These are phyloP conservation scores for Heritiera fomes DNA, from an alignment of 345 rosid species.

Conservation along the genomic window DNA sequence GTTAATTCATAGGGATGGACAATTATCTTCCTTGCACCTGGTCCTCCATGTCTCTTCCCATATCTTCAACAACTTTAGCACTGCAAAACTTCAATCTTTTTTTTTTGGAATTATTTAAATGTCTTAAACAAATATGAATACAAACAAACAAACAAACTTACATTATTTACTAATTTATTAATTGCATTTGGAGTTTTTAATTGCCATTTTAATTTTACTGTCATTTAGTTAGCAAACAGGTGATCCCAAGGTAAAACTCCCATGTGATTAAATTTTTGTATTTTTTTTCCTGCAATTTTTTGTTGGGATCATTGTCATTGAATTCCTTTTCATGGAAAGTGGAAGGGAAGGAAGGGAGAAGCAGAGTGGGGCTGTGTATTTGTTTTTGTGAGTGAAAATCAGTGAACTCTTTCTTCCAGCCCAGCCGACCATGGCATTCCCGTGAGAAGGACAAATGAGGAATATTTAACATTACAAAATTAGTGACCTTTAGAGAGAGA, in stretches of 20 bases:
- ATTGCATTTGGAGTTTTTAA: neutral
- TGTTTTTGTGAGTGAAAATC: conserved; percentile 21
- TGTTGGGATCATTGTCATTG: conserved; percentile 24
- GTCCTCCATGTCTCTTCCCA: conserved; percentile 45
- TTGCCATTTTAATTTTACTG: neutral
- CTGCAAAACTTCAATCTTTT: conserved; percentile 31
- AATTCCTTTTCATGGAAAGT: conserved; percentile 22
- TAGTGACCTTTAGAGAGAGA: neutral
- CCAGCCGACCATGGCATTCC: conserved; percentile 59
- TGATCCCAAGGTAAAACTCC: conserved; percentile 17
- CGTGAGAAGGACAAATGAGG: conserved; percentile 61
- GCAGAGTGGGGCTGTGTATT: conserved; percentile 29
- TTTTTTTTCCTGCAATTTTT: neutral
- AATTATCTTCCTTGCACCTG: conserved; percentile 52
- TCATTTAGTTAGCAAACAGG: conserved; percentile 14
- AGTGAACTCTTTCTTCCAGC: conserved; percentile 48
- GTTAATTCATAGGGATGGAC: conserved; percentile 47
- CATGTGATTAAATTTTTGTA: neutral
- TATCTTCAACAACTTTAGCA: conserved; percentile 45
- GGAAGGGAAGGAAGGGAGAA: conserved; percentile 17
- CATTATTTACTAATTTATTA: conserved; percentile 19
- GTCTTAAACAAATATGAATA: conserved; percentile 11
- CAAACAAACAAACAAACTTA: conserved; percentile 19
- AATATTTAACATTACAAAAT: conserved; percentile 16
- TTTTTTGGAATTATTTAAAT: conserved; percentile 2